phyloP scores from a whole-genome alignment of 2,329 filamentous ascomycete genomes.

The Penicillium sp. region DNA sequence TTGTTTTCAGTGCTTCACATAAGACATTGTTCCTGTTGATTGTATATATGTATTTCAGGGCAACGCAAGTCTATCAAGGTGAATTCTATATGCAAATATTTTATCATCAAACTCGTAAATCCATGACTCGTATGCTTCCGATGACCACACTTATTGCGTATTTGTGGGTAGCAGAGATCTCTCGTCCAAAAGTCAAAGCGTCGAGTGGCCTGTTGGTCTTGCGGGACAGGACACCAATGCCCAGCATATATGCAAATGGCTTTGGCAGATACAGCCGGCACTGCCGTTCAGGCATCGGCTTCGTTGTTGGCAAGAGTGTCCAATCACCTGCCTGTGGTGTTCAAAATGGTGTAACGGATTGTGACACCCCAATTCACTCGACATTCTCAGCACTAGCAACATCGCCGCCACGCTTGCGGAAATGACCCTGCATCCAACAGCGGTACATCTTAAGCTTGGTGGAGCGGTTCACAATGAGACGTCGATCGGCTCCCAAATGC shows the following conservation, averaged over 20 bases:
- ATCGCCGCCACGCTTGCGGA: constrained; percentile 35
- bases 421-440: constrained; percentile 66
- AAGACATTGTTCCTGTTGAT: background rate
- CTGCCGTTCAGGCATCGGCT: background rate
- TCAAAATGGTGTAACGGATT: background rate
- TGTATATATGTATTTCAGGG: background rate
- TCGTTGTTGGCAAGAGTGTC: background rate
- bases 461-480: constrained; percentile 88
- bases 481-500: constrained; percentile 79
- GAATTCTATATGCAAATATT: constrained; percentile 4
- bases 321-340: background rate
- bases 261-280: background rate
- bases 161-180: background rate
- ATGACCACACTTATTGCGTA: background rate
- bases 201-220: background rate
- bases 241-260: background rate
- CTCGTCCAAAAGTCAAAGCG: background rate
- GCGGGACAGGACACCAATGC: background rate
- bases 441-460: constrained; percentile 96
- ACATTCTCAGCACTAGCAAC: constrained; percentile 1
- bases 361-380: background rate
- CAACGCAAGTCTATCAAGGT: background rate
- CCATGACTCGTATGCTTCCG: background rate
- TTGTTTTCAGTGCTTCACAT: background rate
- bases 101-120: constrained; percentile 6